A percentile compares a stretch with the other conserved stretches of the same genome.
Evolutionary conservation across 2,329 filamentous ascomycete genomes (phyloP).

Genomic region (Coniosporium tulheliwenetii): DNA sequence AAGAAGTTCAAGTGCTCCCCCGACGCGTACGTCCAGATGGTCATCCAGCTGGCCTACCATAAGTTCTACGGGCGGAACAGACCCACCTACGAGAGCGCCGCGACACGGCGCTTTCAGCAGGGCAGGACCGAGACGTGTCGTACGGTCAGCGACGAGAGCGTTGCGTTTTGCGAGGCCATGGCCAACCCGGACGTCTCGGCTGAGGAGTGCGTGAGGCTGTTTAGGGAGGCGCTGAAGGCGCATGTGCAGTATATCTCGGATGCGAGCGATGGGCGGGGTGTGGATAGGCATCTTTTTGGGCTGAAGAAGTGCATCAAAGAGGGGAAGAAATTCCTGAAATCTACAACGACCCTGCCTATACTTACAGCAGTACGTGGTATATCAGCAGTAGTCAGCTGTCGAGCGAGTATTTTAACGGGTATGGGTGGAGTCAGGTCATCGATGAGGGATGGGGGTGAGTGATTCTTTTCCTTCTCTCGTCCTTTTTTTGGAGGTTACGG

Average conservation of each 20-base stretch:
- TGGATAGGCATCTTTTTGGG: slow-evolving; percentile 93
- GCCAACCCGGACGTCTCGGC: slow-evolving; percentile 48
- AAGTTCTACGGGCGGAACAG: slow-evolving; percentile 99
- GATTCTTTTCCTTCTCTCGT: neutral
- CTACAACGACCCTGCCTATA: slow-evolving; percentile 73
- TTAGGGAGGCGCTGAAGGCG: slow-evolving; percentile 65
- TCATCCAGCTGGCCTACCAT: slow-evolving; percentile 95
- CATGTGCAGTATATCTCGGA: slow-evolving; percentile 86
- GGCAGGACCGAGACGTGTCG: slow-evolving; percentile 95
- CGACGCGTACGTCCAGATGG: slow-evolving; percentile 95
- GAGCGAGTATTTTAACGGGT: slow-evolving; percentile 96
- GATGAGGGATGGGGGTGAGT: slow-evolving; percentile 71
- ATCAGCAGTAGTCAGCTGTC: slow-evolving; percentile 79
- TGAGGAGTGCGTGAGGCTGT: slow-evolving; percentile 53
- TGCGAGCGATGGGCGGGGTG: slow-evolving; percentile 81
- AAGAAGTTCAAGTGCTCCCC: slow-evolving; percentile 99
- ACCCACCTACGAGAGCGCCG: slow-evolving; percentile 92
- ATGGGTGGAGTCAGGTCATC: slow-evolving; percentile 96
- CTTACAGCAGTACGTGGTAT: slow-evolving; percentile 79
- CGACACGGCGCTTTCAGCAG: slow-evolving; percentile 87
- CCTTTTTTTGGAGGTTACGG: too few relatives aligned
- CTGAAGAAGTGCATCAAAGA: slow-evolving; percentile 77
- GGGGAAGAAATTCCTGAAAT: slow-evolving; percentile 66
- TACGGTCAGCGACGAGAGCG: slow-evolving; percentile 76
- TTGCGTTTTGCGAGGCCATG: slow-evolving; percentile 82